Base-by-base conservation (phyloP, 768 basidiomycete species). In the Lactarius hatsudake region DNA sequence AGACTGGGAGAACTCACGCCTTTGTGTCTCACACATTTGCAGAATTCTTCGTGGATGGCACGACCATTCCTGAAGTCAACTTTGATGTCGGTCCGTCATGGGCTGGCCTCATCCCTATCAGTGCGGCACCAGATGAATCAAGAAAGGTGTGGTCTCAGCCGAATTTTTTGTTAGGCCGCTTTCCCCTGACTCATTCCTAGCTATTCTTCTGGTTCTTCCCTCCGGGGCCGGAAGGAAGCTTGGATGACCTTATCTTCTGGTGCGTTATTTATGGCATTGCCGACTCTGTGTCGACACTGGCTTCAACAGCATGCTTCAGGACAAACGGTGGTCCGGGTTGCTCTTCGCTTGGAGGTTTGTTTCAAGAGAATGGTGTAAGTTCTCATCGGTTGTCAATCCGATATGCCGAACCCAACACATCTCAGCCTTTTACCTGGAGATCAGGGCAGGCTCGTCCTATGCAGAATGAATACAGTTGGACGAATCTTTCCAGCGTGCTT, bases 171-270 rank as follows among this genome's bases (percentile, higher is more conserved):
- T 36, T 54, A 48, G 30, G 20, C 18, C 43, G 43, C 5, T 10
- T 48, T 36, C 12, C 36, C 26, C 64, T 62, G 30, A 61, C 43
- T 43, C 26, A 10, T 15, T n/a, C 2, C 18, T 48, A 91, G 88
- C 81, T 91, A 18, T 92, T 88, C 79, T 92, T 92, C 78, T 91
- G 90, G 90, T 88, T 90, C 77, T 91, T 90, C 79, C 90, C 90
- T 62, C 88, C 90, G 1, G 89, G 88, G 4, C 87, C 88, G 0
- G 78, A 85, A 71, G 90, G 89, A 23, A 88, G 86, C 69, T 73
- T 83, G 5, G 88, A 92, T 71, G 89, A 91, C 72, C 72, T 92
- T 54, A 87, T 91, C 38, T 89, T 91, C 75, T 91, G 90, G 90
- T 87, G 71, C 59, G 77, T 59, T 62, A 75, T 77, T 36, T 51